phyloP scores from a whole-genome alignment of 495 filamentous ascomycete genomes.

The Cudoniella acicularis region DNA sequence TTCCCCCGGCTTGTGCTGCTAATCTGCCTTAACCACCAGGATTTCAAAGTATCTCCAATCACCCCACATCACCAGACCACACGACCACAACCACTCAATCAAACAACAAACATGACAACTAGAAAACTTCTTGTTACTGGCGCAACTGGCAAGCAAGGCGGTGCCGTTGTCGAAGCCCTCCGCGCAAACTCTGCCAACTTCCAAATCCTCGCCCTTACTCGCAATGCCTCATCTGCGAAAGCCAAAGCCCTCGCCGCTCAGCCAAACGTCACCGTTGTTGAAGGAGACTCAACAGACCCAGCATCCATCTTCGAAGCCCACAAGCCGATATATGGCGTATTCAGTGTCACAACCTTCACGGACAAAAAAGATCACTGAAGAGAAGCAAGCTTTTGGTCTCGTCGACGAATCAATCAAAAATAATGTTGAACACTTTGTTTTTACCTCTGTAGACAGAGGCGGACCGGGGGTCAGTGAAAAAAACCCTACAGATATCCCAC shows the following conservation, averaged over 20 bases:
- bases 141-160: constrained; percentile 71
- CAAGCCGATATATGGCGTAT: constrained; percentile 46
- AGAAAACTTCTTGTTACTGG: constrained; percentile 56
- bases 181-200: constrained; percentile 38
- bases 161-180: constrained; percentile 56
- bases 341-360: constrained; percentile 43
- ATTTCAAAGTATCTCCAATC: too few relatives aligned
- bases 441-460: constrained; percentile 66
- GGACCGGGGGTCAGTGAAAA: constrained; percentile 48
- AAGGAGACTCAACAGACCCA: constrained; percentile 27
- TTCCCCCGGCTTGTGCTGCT: too few relatives aligned
- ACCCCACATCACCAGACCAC: too few relatives aligned
- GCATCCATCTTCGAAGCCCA: constrained; percentile 33
- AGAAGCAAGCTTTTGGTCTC: constrained; percentile 58
- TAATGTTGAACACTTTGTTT: constrained; percentile 64
- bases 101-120: constrained; percentile 9
- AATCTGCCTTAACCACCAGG: too few relatives aligned
- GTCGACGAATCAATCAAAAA: constrained; percentile 58
- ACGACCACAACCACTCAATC: too few relatives aligned
- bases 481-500: constrained; percentile 60
- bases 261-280: constrained; percentile 24
- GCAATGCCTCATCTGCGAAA: constrained; percentile 48
- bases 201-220: constrained; percentile 68
- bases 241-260: constrained; percentile 49
- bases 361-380: constrained; percentile 38